Percentiles rank a stretch among this genome's conserved stretches.
Evolutionary conservation across 768 basidiomycete genomes (phyloP).

Genomic region (Lactarius evosmus): DNA sequence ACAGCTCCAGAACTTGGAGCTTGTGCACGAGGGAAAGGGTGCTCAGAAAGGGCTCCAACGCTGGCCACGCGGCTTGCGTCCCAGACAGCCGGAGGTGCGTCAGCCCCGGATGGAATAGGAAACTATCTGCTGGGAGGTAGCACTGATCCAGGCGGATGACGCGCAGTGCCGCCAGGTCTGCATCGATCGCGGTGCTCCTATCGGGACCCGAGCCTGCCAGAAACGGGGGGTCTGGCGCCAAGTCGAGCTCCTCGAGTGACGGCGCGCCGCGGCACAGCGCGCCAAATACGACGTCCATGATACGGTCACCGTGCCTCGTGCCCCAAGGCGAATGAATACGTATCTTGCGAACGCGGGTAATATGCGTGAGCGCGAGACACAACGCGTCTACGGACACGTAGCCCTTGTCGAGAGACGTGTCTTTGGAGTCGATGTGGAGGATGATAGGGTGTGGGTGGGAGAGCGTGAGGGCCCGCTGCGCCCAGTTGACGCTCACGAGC

Average conservation of each 20-base stretch:
- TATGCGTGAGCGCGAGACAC: slow-evolving; percentile 2
- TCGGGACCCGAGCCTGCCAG: background rate
- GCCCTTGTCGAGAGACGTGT: slow-evolving; percentile 20
- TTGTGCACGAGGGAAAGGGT: slow-evolving; percentile 12
- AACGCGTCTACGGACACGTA: slow-evolving; percentile 19
- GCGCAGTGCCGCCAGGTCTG: slow-evolving; percentile 2
- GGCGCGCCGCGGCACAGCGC: slow-evolving; percentile 4
- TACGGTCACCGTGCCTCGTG: slow-evolving; percentile 18
- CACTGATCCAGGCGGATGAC: slow-evolving; percentile 10
- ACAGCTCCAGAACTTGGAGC: slow-evolving; percentile 14
- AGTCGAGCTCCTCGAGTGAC: slow-evolving; percentile 20
- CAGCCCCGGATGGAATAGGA: slow-evolving; percentile 9
- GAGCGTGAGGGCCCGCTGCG: slow-evolving; percentile 16
- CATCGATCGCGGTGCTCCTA: background rate
- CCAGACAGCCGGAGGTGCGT: slow-evolving; percentile 18
- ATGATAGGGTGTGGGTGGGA: slow-evolving; percentile 17
- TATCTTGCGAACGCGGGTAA: slow-evolving; percentile 14
- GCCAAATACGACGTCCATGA: slow-evolving; percentile 17
- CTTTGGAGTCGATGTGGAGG: slow-evolving; percentile 18
- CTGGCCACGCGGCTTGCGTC: slow-evolving; percentile 1
- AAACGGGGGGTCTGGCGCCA: slow-evolving; percentile 11
- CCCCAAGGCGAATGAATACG: slow-evolving; percentile 20
- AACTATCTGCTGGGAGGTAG: background rate
- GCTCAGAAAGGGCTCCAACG: slow-evolving; percentile 9
- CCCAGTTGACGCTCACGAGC: slow-evolving; percentile 18